Conservation (phyloP, 2,329 filamentous ascomycete genomes). For the Penicillium oxalicum region DNA sequence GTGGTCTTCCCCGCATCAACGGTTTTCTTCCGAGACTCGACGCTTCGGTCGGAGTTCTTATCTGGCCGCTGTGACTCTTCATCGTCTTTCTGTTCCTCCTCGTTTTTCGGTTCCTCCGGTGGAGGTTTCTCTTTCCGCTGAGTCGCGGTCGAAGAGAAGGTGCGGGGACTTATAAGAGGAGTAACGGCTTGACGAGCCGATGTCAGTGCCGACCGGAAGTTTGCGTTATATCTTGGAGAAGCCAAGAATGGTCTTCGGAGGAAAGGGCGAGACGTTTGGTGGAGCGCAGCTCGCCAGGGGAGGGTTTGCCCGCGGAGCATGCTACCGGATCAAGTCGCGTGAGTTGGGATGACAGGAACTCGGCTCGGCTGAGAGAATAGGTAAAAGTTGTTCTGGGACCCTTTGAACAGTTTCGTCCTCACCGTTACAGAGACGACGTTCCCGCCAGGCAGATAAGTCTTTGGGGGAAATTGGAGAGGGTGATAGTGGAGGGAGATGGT, state of each 20-base stretch:
- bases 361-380: too few relatives aligned
- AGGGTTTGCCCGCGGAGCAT: constrained; percentile 62
- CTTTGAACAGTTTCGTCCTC: too few relatives aligned
- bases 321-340: constrained; percentile 29
- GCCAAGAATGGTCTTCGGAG: constrained; percentile 29
- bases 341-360: constrained; percentile 1
- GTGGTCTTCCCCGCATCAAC: constrained; percentile 33
- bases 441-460: constrained; percentile 10
- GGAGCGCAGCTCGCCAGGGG: constrained; percentile 59
- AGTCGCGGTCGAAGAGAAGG: constrained; percentile 43
- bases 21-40: constrained; percentile 38
- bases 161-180: constrained; percentile 29
- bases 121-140: constrained; percentile 53
- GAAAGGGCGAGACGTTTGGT: constrained; percentile 42
- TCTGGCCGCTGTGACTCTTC: constrained; percentile 28
- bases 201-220: constrained; percentile 23
- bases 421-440: too few relatives aligned
- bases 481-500: not conserved
- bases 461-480: constrained; percentile 1
- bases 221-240: constrained; percentile 28
- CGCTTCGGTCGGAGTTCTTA: constrained; percentile 41
- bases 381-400: too few relatives aligned
- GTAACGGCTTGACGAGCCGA: constrained; percentile 21
- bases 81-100: constrained; percentile 23
- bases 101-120: constrained; percentile 36